Evolutionary conservation across 257 asterid genomes (phyloP), one percentile per base, ranked within the genome.

Genomic region (Coffea canephora): DNA sequence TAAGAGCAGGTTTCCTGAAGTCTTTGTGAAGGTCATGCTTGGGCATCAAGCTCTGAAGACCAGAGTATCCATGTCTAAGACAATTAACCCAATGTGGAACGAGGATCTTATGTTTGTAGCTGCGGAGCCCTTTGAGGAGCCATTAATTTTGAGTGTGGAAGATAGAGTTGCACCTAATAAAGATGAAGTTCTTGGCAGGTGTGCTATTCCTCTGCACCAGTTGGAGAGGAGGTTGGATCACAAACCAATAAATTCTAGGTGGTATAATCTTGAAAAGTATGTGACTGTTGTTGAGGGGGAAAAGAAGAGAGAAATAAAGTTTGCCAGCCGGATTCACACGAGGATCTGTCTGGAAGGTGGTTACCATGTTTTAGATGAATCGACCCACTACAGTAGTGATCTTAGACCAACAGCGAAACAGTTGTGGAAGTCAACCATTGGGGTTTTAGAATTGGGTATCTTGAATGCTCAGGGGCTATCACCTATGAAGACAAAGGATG

Each of bases 41-140:
- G 91, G 91, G 57, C 82, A 85, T 76, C 91, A 87, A 78, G 82
- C 85, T 21, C 71, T 85, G 83, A 79, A 87, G 83, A 85, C 91
- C 16, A 78, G 86, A 69, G 89, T 87, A n/a, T 87, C 90, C 3
- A 85, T 85, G 85, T 79, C 18, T 66, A 87, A 87, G 79, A 81
- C 81, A 23, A 79, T 85, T 45, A 87, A 87, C 72, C 91, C 91
- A 9, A 68, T 87, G 89, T 87, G 91, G 91, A 87, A 87, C 43
- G 91, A 87, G 82, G 91, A 87, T 79, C 65, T 87, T 54, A 85
- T 87, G 87, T 87, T 87, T 85, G 91, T 87, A 23, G 91, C 82
- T 6, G 85, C 91, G 2, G 91, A 87, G 59, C 87, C 87, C 14
- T 87, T 87, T 69, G 91, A 87, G 85, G 91, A 87, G 84, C 89